Evolutionary conservation across 1,139 yeast genomes (phyloP).

Genomic region (Taphrina populina): DNA sequence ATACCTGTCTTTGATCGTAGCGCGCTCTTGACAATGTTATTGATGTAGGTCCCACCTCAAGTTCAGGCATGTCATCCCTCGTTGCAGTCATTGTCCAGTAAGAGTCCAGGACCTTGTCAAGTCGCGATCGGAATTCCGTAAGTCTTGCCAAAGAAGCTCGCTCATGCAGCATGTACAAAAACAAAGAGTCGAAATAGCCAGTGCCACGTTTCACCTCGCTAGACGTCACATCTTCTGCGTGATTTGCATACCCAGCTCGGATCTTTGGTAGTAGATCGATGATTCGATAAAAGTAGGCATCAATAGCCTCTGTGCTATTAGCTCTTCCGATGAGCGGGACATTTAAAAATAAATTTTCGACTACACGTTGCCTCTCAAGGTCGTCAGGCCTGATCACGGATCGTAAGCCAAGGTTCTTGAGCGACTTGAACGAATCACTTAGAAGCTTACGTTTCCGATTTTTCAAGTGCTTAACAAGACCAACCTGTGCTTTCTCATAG

Average conservation of each 20-base stretch:
- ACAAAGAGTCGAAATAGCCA: conserved; percentile 70
- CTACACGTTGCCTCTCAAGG: conserved; percentile 59
- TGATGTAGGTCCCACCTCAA: too few relatives aligned
- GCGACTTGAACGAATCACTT: conserved; percentile 71
- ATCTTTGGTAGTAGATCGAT: conserved; percentile 79
- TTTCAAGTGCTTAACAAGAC: conserved; percentile 63
- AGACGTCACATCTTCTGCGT: conserved; percentile 72
- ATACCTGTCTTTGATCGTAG: too few relatives aligned
- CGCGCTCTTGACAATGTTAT: too few relatives aligned
- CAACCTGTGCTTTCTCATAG: conserved; percentile 9
- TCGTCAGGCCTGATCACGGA: conserved; percentile 65
- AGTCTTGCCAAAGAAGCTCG: conserved; percentile 1
- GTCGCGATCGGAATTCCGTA: too few relatives aligned
- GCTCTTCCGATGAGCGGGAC: conserved; percentile 51
- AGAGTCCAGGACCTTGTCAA: too few relatives aligned
- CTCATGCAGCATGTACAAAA: conserved; percentile 44
- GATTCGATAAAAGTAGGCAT: conserved; percentile 63
- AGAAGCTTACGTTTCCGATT: conserved; percentile 75
- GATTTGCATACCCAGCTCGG: conserved; percentile 59
- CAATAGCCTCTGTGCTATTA: conserved; percentile 51
- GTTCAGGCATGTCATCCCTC: too few relatives aligned
- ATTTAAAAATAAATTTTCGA: conserved; percentile 61
- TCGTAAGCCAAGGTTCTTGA: conserved; percentile 73
- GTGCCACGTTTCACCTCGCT: conserved; percentile 73
- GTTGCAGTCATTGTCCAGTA: too few relatives aligned